phyloP scores from a whole-genome alignment of 1,284 basidiomycete genomes.

The Agaricales sp. region DNA sequence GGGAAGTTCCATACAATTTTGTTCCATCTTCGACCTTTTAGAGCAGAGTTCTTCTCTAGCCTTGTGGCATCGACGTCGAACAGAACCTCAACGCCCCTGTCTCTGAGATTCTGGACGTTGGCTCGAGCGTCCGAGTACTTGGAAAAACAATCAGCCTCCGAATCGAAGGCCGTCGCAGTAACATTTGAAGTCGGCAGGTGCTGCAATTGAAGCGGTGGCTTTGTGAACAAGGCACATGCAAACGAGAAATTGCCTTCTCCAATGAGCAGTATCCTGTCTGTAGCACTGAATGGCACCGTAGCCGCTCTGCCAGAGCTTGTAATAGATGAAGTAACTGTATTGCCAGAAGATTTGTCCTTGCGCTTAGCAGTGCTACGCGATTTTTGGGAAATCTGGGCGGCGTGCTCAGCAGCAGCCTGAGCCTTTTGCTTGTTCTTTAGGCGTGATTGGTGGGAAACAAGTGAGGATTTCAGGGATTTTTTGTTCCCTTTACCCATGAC shows the following conservation, averaged over 20 bases:
- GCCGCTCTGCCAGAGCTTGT: no score
- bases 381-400: no score
- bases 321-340: no score
- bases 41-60: conserved; percentile 46
- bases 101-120: conserved; percentile 49
- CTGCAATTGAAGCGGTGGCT: conserved; percentile 39
- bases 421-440: conserved; percentile 47
- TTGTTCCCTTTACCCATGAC: conserved; percentile 46
- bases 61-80: conserved; percentile 83
- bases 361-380: no score
- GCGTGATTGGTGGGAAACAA: conserved; percentile 58
- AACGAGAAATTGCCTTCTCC: conserved; percentile 99
- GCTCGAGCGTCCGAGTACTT: conserved; percentile 79
- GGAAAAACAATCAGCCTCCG: conserved; percentile 61
- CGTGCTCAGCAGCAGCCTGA: conserved; percentile 37
- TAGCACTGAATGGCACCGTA: conserved; percentile 52
- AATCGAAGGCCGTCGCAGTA: conserved; percentile 84
- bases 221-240: conserved; percentile 52
- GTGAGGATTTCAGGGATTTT: conserved; percentile 47
- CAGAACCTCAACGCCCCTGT: conserved; percentile 59
- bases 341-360: no score
- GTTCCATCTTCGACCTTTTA: conserved; percentile 62
- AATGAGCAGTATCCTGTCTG: conserved; percentile 78
- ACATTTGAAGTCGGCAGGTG: conserved; percentile 59
- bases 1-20: conserved; percentile 94